Evolutionary conservation across 371 early-diverging fungal species (phyloP).

Genomic region (Capillidium rhysosporum): DNA sequence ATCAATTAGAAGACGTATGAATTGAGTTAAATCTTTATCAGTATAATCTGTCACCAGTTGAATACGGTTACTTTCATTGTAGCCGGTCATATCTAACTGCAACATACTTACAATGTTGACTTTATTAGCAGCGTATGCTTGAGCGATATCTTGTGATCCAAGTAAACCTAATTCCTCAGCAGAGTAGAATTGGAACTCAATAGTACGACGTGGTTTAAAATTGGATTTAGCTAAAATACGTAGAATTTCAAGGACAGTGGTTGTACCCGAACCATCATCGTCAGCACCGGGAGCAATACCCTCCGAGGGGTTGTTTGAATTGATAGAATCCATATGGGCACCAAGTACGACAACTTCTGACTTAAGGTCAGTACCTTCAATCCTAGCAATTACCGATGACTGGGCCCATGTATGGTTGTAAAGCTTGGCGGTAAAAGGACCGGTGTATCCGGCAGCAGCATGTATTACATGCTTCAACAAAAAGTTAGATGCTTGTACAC

Average conservation of each 20-base stretch:
- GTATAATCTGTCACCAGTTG: conserved; percentile 67
- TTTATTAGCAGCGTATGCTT: conserved; percentile 30
- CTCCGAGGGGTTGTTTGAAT: conserved; percentile 54
- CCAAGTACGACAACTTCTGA: conserved; percentile 58
- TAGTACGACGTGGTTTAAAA: conserved; percentile 61
- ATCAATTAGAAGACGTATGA: conserved; percentile 27
- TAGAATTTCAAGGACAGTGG: conserved; percentile 73
- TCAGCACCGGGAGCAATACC: conserved; percentile 72
- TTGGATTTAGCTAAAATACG: conserved; percentile 40
- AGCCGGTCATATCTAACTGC: conserved; percentile 69
- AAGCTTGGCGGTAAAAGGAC: conserved; percentile 33
- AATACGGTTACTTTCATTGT: conserved; percentile 36
- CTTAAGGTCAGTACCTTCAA: conserved; percentile 29
- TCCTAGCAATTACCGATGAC: conserved; percentile 37
- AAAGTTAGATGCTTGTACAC: background rate
- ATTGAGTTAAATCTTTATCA: conserved; percentile 37
- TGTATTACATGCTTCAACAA: background rate
- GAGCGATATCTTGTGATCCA: conserved; percentile 72
- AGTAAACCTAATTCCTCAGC: conserved; percentile 77
- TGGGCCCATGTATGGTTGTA: conserved; percentile 55
- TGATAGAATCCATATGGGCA: conserved; percentile 85
- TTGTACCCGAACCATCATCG: conserved; percentile 81
- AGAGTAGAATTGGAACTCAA: conserved; percentile 93
- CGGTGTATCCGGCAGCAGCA: background rate
- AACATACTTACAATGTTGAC: conserved; percentile 51